Percentiles rank a stretch among this genome's conserved stretches.
Conservation (phyloP, 352 stramenopile species). For the Pythium oligandrum region DNA sequence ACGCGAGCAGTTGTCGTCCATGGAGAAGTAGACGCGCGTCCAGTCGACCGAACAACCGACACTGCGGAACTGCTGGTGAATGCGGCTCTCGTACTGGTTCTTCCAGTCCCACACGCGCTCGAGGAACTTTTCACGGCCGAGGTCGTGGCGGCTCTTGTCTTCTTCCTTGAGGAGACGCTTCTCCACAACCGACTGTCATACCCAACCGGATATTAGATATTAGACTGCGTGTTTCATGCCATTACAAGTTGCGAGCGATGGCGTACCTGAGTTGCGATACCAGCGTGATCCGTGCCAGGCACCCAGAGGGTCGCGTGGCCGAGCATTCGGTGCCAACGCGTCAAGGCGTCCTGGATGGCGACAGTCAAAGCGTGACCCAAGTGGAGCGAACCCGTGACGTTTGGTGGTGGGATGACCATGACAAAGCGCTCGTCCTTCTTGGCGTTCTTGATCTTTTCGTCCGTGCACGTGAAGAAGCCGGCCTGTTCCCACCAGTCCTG, state of each 20-base stretch:
- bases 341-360: slow-evolving; percentile 96
- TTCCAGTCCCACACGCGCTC: slow-evolving; percentile 97
- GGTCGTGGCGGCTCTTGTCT: slow-evolving; percentile 75
- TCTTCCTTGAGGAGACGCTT: slow-evolving; percentile 85
- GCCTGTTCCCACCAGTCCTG: slow-evolving; percentile 97
- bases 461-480: slow-evolving; percentile 95
- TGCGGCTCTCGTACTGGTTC: slow-evolving; percentile 85
- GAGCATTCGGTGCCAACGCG: slow-evolving; percentile 98
- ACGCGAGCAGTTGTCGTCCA: slow-evolving; percentile 97
- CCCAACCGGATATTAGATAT: no score
- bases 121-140: slow-evolving; percentile 93
- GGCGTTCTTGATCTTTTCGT: slow-evolving; percentile 69
- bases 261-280: slow-evolving; percentile 95
- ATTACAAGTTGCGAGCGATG: not conserved
- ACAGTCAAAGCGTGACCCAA: slow-evolving; percentile 99
- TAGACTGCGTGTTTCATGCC: no score
- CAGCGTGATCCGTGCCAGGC: slow-evolving; percentile 97
- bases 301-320: slow-evolving; percentile 97
- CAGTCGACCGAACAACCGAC: slow-evolving; percentile 97
- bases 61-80: slow-evolving; percentile 84
- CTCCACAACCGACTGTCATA: slow-evolving; percentile 67
- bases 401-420: slow-evolving; percentile 93
- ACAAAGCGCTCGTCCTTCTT: slow-evolving; percentile 92
- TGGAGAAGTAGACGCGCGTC: slow-evolving; percentile 97
- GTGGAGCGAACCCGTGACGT: slow-evolving; percentile 91